Evolutionary conservation across 495 filamentous ascomycete genomes (phyloP), one percentile per base, ranked within the genome.

Genomic region (Saxophila tyrrhenica): DNA sequence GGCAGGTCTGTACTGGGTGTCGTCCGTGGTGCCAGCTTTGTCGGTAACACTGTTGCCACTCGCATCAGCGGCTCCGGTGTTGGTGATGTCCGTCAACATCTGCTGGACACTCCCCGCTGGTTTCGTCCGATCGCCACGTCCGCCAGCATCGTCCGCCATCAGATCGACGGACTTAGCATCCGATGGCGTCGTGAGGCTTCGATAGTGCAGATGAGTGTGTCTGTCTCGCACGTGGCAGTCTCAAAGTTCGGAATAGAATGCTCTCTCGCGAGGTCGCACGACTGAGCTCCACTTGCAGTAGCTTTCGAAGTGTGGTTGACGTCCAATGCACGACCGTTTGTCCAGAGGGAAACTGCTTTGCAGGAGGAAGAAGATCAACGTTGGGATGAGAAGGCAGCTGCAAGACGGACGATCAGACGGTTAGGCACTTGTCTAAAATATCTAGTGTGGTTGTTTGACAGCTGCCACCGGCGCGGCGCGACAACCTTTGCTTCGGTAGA

Each of bases 391-490:
- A 35, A 35, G 13, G 29, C 29, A 35, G 29, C 29, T 35, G 29
- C 29, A 35, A 35, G 29, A 35, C 7, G 13, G 29, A 35, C 29
- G 13, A 35, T 35, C 13, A 35, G 29, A 8, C 7, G 17, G 41
- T 17, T 44, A 44, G 19, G 19, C 41, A 8, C 19, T n/a, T 44
- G 19, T 21, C 41, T 44, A 44, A n/a, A 44, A 44, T 44, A 44
- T 44, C 41, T 44, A 44, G 41, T n/a, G 41, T 44, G 41, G 41
- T 44, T 44, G 41, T n/a, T 44, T 44, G 41, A 44, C 41, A 35
- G 41, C 15, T 44, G 41, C 41, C n/a, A 44, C 41, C 29, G 41
- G 41, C 15, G 41, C 41, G 41, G 41, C 41, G 7, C 41, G 41
- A 39, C 16, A 35, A 35, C 29, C 29, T 35, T 35, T 13, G 5